These are phyloP conservation scores for Alternaria sp. DNA, from an alignment of 2,329 filamentous ascomycete species.

Conservation along the genomic window DNA sequence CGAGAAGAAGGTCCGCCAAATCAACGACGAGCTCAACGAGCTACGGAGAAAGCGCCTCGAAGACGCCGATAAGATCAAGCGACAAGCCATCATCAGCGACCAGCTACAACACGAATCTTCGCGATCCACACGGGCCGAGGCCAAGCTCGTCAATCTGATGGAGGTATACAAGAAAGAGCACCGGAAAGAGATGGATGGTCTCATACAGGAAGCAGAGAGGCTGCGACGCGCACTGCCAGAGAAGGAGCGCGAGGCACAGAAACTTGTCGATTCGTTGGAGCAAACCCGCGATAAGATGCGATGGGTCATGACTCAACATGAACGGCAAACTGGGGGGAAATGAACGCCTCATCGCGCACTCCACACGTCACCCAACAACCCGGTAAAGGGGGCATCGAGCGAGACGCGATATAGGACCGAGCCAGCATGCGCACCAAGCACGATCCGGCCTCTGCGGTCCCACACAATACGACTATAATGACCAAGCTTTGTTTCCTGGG, in stretches of 20 bases:
- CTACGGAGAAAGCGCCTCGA: constrained; percentile 36
- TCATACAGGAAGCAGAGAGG: constrained; percentile 63
- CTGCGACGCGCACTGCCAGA: constrained; percentile 62
- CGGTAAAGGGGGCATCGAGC: constrained; percentile 1
- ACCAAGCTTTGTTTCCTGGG: constrained; percentile 21
- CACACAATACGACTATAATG: constrained; percentile 24
- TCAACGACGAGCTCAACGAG: constrained; percentile 53
- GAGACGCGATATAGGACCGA: not conserved
- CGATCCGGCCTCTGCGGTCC: not conserved
- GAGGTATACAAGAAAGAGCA: constrained; percentile 69
- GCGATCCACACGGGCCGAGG: constrained; percentile 65
- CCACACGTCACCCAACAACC: not conserved
- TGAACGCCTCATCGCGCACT: not conserved
- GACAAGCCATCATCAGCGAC: constrained; percentile 71
- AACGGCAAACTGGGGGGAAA: constrained; percentile 21
- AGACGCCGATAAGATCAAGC: constrained; percentile 49
- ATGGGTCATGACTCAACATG: constrained; percentile 66
- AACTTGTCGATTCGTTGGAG: constrained; percentile 63
- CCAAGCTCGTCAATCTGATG: constrained; percentile 65
- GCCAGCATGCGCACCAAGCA: not conserved
- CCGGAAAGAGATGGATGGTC: constrained; percentile 64
- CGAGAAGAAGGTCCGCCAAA: constrained; percentile 57
- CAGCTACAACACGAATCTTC: constrained; percentile 74
- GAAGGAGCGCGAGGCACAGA: constrained; percentile 67
- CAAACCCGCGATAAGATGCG: constrained; percentile 70